These are phyloP conservation scores for Posidonia oceanica DNA, from an alignment of 116 monocot species.

Conservation along the genomic window DNA sequence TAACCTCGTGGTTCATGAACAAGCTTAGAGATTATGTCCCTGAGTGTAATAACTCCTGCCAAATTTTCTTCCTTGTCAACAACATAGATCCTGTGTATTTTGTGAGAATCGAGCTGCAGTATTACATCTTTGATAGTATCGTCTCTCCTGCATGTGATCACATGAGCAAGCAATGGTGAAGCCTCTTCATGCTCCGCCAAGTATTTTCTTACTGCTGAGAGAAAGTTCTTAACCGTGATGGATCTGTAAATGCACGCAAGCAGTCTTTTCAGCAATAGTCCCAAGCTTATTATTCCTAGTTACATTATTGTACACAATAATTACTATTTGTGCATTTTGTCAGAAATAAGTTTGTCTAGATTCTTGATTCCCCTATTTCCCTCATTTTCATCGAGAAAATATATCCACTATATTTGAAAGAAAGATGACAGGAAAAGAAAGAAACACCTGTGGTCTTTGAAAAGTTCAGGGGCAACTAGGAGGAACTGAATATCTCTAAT, in stretches of 20 bases:
- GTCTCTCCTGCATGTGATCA: slow-evolving; percentile 63
- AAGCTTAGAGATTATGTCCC: slow-evolving; percentile 87
- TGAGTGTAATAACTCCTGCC: slow-evolving; percentile 80
- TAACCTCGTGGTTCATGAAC: slow-evolving; percentile 92
- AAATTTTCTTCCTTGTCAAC: slow-evolving; percentile 47
- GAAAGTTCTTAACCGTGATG: slow-evolving; percentile 69
- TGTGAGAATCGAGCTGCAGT: slow-evolving; percentile 49
- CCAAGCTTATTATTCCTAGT: neutral
- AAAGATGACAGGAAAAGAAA: neutral
- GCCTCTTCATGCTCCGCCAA: slow-evolving; percentile 38
- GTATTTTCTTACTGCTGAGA: slow-evolving; percentile 33
- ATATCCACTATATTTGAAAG: neutral
- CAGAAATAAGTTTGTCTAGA: too few species aligned
- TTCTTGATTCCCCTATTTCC: too few species aligned
- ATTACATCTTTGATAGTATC: slow-evolving; percentile 74
- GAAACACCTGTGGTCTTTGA: slow-evolving; percentile 66
- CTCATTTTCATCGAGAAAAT: too few species aligned
- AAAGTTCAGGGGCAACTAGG: slow-evolving; percentile 64
- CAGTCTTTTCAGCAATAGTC: too few species aligned
- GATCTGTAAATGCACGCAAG: slow-evolving; percentile 26
- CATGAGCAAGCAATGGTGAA: slow-evolving; percentile 37
- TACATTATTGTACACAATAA: too few species aligned
- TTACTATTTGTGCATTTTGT: too few species aligned
- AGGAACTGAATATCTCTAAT: slow-evolving; percentile 96
- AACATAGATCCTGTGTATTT: slow-evolving; percentile 79